Percentiles rank a stretch among this genome's conserved stretches.
phyloP scores from a whole-genome alignment of 768 basidiomycete species.

The Ephemerocybe angulata region DNA sequence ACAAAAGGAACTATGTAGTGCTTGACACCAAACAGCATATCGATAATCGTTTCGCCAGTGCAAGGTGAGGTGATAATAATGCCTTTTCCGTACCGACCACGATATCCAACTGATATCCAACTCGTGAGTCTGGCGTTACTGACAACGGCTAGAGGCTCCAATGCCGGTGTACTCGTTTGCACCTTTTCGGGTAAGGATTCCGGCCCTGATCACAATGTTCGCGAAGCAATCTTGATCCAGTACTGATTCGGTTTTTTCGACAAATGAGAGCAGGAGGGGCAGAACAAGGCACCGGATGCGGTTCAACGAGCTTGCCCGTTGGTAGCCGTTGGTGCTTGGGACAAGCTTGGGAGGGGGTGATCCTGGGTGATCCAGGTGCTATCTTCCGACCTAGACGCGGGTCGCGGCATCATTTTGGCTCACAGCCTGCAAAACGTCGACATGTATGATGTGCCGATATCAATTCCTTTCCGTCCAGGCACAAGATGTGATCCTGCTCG shows the following conservation, averaged over 20 bases:
- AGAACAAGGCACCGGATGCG: background rate
- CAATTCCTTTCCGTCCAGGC: constrained; percentile 17
- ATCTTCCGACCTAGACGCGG: constrained; percentile 10
- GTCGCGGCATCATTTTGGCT: constrained; percentile 7
- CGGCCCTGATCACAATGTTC: background rate
- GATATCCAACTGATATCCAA: background rate
- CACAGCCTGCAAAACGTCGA: constrained; percentile 10
- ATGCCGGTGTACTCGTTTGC: background rate
- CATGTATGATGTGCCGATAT: constrained; percentile 11
- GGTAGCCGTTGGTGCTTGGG: too few species aligned
- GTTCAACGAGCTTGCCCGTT: background rate
- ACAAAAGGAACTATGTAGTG: constrained; percentile 2
- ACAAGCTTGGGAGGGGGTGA: background rate
- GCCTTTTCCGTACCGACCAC: constrained; percentile 6
- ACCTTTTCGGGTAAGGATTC: background rate
- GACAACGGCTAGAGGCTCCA: background rate
- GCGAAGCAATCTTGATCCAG: background rate
- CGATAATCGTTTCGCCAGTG: background rate
- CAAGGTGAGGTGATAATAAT: constrained; percentile 6
- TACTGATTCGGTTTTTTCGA: background rate
- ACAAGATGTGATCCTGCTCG: constrained; percentile 13
- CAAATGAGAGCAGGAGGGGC: background rate
- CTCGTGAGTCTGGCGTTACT: background rate
- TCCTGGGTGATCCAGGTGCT: background rate
- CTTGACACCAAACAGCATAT: too few species aligned